Percentiles rank a stretch among this genome's conserved stretches.
Conservation (phyloP, 2,329 filamentous ascomycete genomes). For the Epichloe baconii region DNA sequence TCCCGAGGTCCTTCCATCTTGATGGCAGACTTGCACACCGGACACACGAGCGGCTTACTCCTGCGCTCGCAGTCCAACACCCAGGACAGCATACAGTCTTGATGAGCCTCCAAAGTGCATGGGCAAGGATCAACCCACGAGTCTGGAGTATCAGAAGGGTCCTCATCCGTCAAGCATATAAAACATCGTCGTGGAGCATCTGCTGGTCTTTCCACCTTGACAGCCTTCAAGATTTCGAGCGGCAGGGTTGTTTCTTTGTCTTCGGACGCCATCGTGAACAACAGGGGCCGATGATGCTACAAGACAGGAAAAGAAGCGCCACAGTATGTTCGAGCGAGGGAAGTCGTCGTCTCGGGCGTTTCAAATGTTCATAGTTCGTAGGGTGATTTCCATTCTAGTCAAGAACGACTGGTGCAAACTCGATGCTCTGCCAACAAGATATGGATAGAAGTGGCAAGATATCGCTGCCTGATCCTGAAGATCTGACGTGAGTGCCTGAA, state of each 20-base stretch:
- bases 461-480: too few species aligned
- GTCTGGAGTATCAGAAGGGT: slow-evolving; percentile 31
- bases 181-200: slow-evolving; percentile 38
- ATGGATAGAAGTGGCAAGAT: neutral
- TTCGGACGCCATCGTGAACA: slow-evolving; percentile 1
- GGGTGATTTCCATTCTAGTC: neutral
- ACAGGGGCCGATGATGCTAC: neutral
- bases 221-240: slow-evolving; percentile 9
- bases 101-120: slow-evolving; percentile 83
- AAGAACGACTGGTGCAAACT: neutral
- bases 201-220: slow-evolving; percentile 7
- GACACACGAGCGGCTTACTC: slow-evolving; percentile 60
- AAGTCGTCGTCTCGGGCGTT: neutral
- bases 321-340: neutral
- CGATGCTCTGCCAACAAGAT: neutral
- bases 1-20: slow-evolving; percentile 63
- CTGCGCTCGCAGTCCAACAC: slow-evolving; percentile 72
- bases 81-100: slow-evolving; percentile 82
- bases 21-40: slow-evolving; percentile 79
- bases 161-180: slow-evolving; percentile 48
- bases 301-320: neutral
- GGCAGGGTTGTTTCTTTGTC: slow-evolving; percentile 4
- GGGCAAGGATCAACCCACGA: slow-evolving; percentile 80
- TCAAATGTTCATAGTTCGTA: slow-evolving; percentile 1
- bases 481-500: too few species aligned